Evolutionary conservation across 2,329 filamentous ascomycete genomes (phyloP).

Genomic region (Arthrobotrys musiformis): DNA sequence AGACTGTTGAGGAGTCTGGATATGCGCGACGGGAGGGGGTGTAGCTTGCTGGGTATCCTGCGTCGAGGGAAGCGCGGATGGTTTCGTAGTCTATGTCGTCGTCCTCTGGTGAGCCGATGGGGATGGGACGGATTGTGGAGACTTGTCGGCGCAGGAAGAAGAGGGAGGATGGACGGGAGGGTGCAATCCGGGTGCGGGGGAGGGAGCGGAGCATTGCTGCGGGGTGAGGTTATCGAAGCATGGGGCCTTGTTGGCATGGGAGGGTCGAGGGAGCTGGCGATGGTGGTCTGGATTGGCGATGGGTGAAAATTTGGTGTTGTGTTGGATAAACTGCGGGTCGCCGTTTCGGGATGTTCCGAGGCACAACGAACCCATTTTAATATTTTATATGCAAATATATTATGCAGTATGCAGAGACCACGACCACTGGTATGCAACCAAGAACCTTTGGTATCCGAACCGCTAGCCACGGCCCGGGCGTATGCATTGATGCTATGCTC

Average conservation of each 20-base stretch:
- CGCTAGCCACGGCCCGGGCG: too few species aligned
- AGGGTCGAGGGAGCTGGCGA: not conserved
- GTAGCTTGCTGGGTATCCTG: not conserved
- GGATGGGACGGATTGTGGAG: not conserved
- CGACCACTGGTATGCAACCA: too few species aligned
- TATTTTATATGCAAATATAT: too few species aligned
- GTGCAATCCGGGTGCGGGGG: not conserved
- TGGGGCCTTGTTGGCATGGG: not conserved
- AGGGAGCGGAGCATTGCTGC: not conserved
- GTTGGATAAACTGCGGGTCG: not conserved
- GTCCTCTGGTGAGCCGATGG: not conserved
- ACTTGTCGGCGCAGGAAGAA: not conserved
- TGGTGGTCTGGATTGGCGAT: not conserved
- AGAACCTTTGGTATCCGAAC: too few species aligned
- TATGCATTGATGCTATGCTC: too few species aligned
- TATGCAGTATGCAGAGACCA: too few species aligned
- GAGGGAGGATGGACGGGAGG: not conserved
- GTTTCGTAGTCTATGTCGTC: not conserved
- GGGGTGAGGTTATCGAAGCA: not conserved
- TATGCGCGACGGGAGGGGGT: slow-evolving; percentile 2
- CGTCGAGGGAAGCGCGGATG: not conserved
- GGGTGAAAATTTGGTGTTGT: slow-evolving; percentile 11
- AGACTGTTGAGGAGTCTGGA: not conserved
- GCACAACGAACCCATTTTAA: not conserved
- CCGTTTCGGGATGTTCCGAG: not conserved